A percentile compares a stretch with the other conserved stretches of the same genome.
These are phyloP conservation scores for Candida succiphila DNA, from an alignment of 805 yeast genomes.

Conservation along the genomic window DNA sequence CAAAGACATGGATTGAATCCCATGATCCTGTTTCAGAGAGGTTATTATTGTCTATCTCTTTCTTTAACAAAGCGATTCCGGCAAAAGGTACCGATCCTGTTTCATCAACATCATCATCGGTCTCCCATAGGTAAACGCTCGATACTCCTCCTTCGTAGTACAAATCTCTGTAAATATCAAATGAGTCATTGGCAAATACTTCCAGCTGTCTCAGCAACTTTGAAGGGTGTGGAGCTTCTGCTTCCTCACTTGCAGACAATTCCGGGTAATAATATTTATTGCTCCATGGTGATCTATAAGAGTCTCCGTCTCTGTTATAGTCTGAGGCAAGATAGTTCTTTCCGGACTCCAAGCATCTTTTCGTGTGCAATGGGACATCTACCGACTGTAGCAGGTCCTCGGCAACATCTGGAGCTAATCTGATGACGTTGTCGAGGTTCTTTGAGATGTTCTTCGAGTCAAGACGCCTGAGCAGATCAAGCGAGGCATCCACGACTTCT, in stretches of 20 bases:
- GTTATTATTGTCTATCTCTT: constrained; percentile 36
- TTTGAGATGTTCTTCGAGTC: constrained; percentile 51
- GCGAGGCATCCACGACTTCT: constrained; percentile 63
- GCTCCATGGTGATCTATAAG: constrained; percentile 86
- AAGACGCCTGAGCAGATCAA: constrained; percentile 67
- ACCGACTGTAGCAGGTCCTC: constrained; percentile 82
- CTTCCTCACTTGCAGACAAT: constrained; percentile 44
- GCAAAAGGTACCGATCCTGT: constrained; percentile 63
- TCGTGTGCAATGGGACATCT: constrained; percentile 66
- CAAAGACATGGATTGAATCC: constrained; percentile 94
- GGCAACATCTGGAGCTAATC: constrained; percentile 58
- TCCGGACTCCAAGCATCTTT: constrained; percentile 42
- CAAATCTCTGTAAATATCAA: constrained; percentile 85
- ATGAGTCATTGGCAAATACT: constrained; percentile 75
- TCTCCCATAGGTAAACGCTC: constrained; percentile 88
- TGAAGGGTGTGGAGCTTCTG: constrained; percentile 71
- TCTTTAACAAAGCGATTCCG: constrained; percentile 83
- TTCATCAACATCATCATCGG: constrained; percentile 36
- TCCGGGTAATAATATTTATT: constrained; percentile 53
- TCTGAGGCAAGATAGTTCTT: constrained; percentile 80
- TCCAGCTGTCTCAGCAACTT: constrained; percentile 62
- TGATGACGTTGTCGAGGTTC: constrained; percentile 37
- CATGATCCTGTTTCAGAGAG: constrained; percentile 44
- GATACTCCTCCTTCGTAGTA: constrained; percentile 94
- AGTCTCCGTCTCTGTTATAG: constrained; percentile 91